Evolutionary conservation across 1,284 basidiomycete species (phyloP), one percentile per base, ranked within the genome.

Genomic region (Pyrrhoderma noxium): DNA sequence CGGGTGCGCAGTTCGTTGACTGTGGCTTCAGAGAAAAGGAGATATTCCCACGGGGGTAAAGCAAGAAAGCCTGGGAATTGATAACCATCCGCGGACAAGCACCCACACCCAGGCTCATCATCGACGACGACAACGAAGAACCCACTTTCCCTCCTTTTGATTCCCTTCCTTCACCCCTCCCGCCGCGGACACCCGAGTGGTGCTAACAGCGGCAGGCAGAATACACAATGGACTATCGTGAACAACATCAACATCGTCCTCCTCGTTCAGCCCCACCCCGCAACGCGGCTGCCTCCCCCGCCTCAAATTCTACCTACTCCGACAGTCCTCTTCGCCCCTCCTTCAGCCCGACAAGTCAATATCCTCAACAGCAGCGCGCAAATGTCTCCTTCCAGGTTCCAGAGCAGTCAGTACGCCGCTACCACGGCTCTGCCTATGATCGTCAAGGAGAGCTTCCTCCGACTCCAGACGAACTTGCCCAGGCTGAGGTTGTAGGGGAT

Each of bases 331-430:
- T 5, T 31, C 27, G 27, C 5, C 27, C 27, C 27, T 11, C 27
- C 27, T 31, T 31, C 27, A 31, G 27, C 11, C 27, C 27, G 5
- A 31, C 27, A 31, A 11, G 7, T 31, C 27, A 31, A 31, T 31
- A 31, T 31, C 7, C 38, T 7, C 38, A 16, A 40, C n/a, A 40
- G 8, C 5, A n/a, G 16, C 65, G 71, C 56, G 64, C 67, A 34
- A 76, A 73, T 59, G 79, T 89, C 35, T 82, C 81, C 34, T 89
- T 89, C 61, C 80, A 82, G 65, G 72, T 72, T 54, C 71, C 58
- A 9, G 85, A 89, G 63, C 76, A 72, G 59, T 84, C 83, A 39
- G 84, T 86, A 65, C 75, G 84, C 49, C 71, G 67, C 22, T 71
- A 67, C 3, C 67, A 72, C 55, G 61, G 74, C 57, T 76, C 76